Evolutionary conservation across 192 early-diverging fungal genomes (phyloP), one percentile per base, ranked within the genome.

Genomic region (Bifiguratus adelaidae): DNA sequence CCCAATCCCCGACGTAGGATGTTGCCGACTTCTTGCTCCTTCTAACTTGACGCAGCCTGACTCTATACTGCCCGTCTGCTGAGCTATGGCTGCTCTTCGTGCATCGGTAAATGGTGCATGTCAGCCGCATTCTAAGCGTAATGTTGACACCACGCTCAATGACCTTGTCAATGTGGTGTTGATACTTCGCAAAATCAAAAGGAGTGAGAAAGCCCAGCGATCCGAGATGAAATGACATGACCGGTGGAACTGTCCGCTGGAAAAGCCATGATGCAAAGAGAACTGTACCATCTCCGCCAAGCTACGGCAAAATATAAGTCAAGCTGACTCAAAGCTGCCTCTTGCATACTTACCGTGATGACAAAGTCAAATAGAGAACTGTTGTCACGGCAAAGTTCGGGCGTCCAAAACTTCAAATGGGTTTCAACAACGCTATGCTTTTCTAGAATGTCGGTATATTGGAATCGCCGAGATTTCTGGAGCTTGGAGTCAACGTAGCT

Each of bases 201-300:
- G 89, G 85, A 0, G 94, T 95, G 28, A 97, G 53, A 33, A 97
- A 97, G n/a, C 94, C 92, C 27, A 97, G 60, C 22, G 91, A 95
- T 3, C 94, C 94, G 24, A 94, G 59, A 49, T 91, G 84, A 67
- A 97, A 94, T 0, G 94, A 80, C 9, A 97, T 73, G n/a, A 96
- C 78, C 0, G 92, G 91, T 30, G 94, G 94, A 27, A 96, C 88
- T 8, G 76, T 70, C 4, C 54, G 58, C 63, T 96, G 90, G 56
- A 88, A 85, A 24, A 97, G 65, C 84, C 91, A 92, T 22, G 88
- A 85, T 22, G 91, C 86, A 58, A 83, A 97, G 21, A 95, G 70
- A 7, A 95, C 91, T 0, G 93, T 98, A 28, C 92, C 93, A 71
- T 98, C 92, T 18, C 93, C 95, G 30, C 93, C 93, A 55, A 98